Base-by-base conservation (phyloP, 176 grass and related monocot genomes). In the Musa schizocarpa region DNA sequence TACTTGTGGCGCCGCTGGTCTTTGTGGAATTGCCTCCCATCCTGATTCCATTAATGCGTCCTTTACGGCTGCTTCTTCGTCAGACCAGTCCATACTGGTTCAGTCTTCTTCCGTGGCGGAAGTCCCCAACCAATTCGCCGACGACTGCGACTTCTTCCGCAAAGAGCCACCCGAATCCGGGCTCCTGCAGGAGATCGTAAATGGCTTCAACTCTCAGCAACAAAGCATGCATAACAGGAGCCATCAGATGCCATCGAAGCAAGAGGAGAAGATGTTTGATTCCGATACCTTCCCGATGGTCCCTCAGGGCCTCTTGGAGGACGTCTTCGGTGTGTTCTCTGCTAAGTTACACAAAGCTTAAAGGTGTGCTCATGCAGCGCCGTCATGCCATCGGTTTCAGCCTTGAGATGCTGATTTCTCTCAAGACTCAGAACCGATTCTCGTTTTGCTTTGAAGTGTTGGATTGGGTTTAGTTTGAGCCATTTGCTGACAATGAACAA, bases 221-320 rank as follows among this genome's bases (percentile, higher is more conserved):
- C 63, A 29, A 57, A 6, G 54, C 54, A 57, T 43, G 54, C 13
- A 43, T 43, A 5, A 43, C 34, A 43, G 3, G 4, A 43, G 34
- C 4, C 0, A 43, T 43, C 34, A 43, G 34, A 43, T 43, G 34
- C 34, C 34, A 43, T 43, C 34, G 34, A 43, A 0, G 34, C 4
- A 43, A 43, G 34, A 43, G 34, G 34, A 43, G 34, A 43, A 43
- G 34, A 43, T 43, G 34, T 43, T 43, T 43, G 34, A 43, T 43
- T 43, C 0, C 63, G 63, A 65, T 27, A 25, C 3, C 63, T 13
- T 25, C 11, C 63, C 63, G 9, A 2, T 13, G 11, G 14, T 65
- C 63, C 23, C 63, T 25, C 63, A 29, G 23, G 63, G 63, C 5
- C 63, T 65, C 21, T 65, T 65, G 63, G 63, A 65, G 63, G 63